These are phyloP conservation scores for Globisporangium barbulae DNA, from an alignment of 352 stramenopile species.

Conservation along the genomic window DNA sequence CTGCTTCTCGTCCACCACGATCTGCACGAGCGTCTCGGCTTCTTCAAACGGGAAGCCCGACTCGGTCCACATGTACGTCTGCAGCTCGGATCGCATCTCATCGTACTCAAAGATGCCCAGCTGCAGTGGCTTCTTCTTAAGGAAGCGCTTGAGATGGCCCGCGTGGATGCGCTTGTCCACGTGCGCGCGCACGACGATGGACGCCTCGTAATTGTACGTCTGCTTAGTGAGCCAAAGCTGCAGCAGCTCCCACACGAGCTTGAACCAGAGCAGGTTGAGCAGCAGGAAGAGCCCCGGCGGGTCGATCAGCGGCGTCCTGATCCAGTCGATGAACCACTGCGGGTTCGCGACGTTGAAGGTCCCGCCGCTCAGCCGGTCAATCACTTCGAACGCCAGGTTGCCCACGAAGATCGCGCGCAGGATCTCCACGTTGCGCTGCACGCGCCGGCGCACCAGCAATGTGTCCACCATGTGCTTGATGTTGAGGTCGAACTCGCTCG, in stretches of 20 bases:
- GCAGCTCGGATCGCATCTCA: slow-evolving; percentile 41
- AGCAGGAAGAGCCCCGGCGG: slow-evolving; percentile 70
- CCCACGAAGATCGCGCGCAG: slow-evolving; percentile 92
- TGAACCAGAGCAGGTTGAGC: slow-evolving; percentile 73
- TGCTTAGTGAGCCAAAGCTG: slow-evolving; percentile 35
- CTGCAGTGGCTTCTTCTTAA: slow-evolving; percentile 38
- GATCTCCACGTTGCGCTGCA: slow-evolving; percentile 75
- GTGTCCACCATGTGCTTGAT: slow-evolving; percentile 83
- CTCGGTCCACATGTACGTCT: slow-evolving; percentile 80
- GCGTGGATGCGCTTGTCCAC: slow-evolving; percentile 64
- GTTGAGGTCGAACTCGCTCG: slow-evolving; percentile 87
- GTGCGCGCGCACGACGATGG: slow-evolving; percentile 87
- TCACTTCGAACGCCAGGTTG: slow-evolving; percentile 92
- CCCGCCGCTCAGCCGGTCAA: slow-evolving; percentile 93
- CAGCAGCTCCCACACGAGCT: slow-evolving; percentile 54
- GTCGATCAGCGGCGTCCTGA: slow-evolving; percentile 67
- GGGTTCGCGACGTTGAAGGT: slow-evolving; percentile 90
- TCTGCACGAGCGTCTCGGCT: slow-evolving; percentile 79
- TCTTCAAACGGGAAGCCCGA: slow-evolving; percentile 85
- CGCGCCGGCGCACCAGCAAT: slow-evolving; percentile 53
- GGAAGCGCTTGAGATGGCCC: slow-evolving; percentile 32
- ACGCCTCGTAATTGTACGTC: slow-evolving; percentile 71
- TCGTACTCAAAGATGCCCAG: slow-evolving; percentile 42
- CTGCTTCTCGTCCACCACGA: slow-evolving; percentile 62
- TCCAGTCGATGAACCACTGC: slow-evolving; percentile 76